Evolutionary conservation across 1,284 basidiomycete genomes (phyloP).

Genomic region (Cutaneotrichosporon cavernicola): DNA sequence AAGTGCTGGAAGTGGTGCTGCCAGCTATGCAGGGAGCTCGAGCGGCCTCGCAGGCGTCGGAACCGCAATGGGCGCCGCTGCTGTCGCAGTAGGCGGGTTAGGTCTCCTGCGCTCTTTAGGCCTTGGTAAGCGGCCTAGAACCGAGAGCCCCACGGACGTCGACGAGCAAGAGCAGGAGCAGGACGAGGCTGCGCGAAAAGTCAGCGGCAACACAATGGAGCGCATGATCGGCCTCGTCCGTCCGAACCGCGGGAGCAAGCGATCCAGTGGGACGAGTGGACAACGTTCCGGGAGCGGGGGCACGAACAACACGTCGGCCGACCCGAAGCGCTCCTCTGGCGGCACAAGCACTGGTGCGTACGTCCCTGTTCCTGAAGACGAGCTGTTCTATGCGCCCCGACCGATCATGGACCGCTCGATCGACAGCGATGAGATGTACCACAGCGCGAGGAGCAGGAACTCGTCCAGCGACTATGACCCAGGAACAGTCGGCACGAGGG

Average conservation of each 20-base stretch:
- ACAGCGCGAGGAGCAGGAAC: slow-evolving; percentile 15
- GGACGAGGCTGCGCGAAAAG: slow-evolving; percentile 16
- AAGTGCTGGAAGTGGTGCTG: background rate
- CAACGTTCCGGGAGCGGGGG: slow-evolving; percentile 6
- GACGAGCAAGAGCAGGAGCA: background rate
- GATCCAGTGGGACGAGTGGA: background rate
- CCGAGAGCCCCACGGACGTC: slow-evolving; percentile 2
- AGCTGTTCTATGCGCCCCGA: slow-evolving; percentile 21
- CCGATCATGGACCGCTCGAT: slow-evolving; percentile 9
- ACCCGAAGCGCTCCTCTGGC: slow-evolving; percentile 17
- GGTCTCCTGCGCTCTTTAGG: slow-evolving; percentile 21
- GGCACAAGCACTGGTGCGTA: slow-evolving; percentile 16
- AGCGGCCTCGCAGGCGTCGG: slow-evolving; percentile 12
- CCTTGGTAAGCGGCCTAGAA: slow-evolving; percentile 11
- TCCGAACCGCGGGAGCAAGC: background rate
- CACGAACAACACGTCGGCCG: slow-evolving; percentile 3
- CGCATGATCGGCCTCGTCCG: slow-evolving; percentile 19
- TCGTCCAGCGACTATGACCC: background rate
- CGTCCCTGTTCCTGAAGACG: slow-evolving; percentile 20
- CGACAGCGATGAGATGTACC: slow-evolving; percentile 14
- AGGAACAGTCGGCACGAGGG: background rate
- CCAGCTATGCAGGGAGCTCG: slow-evolving; percentile 7
- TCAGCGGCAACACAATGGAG: slow-evolving; percentile 27
- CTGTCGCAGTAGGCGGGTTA: slow-evolving; percentile 12
- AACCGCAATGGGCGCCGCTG: slow-evolving; percentile 3